These are phyloP conservation scores for Fagus sylvatica DNA, from an alignment of 306 rosid species.

Conservation along the genomic window DNA sequence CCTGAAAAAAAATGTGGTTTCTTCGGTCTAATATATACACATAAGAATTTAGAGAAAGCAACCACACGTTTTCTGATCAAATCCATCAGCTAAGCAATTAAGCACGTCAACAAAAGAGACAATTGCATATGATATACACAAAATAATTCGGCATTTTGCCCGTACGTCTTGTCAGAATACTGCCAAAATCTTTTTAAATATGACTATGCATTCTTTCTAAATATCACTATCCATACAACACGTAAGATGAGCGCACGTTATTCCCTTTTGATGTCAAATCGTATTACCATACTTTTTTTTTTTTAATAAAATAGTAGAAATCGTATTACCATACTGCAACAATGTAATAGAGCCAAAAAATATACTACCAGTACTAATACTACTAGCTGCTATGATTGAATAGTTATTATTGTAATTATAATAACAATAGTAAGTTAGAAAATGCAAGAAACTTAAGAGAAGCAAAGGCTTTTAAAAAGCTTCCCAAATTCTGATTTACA, in stretches of 20 bases:
- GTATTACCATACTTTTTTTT: no score
- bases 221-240: not conserved
- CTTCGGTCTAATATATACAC: no score
- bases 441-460: constrained; percentile 7
- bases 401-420: constrained; percentile 8
- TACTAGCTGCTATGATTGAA: not conserved
- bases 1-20: no score
- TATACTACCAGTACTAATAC: not conserved
- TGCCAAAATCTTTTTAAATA: no score
- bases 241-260: not conserved
- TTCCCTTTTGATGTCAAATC: no score
- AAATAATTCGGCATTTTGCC: not conserved
- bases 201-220: not conserved
- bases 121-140: not conserved
- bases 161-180: not conserved
- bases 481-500: constrained; percentile 44
- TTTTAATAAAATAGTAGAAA: no score
- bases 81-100: no score
- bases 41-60: no score
- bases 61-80: no score
- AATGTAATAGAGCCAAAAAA: not conserved
- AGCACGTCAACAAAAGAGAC: not conserved
- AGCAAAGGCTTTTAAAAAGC: constrained; percentile 14
- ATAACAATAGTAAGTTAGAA: constrained; percentile 6
- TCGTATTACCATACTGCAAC: not conserved